Evolutionary conservation across 208 protist species (phyloP).

Genomic region (Vickermania ingenoplastis): DNA sequence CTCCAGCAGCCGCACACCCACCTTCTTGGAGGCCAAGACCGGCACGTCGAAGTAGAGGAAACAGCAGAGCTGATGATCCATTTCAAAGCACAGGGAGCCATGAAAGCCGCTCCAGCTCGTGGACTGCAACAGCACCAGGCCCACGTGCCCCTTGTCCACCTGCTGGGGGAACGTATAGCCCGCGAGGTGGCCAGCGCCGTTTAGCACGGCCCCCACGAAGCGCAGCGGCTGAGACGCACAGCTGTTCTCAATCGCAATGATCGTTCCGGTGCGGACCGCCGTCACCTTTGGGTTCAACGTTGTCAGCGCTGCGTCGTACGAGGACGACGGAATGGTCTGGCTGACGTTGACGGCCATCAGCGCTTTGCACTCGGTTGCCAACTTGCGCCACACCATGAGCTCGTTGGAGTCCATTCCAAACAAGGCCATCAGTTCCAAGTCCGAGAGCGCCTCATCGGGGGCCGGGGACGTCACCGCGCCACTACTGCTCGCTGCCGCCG

Average conservation of each 20-base stretch:
- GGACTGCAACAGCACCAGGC: conserved; percentile 44
- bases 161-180: conserved; percentile 42
- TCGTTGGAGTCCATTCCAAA: conserved; percentile 31
- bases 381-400: conserved; percentile 40
- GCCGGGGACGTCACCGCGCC: not conserved
- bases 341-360: conserved; percentile 38
- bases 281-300: conserved; percentile 33
- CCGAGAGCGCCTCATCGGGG: not conserved
- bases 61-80: conserved; percentile 36
- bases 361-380: conserved; percentile 40
- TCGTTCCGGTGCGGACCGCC: conserved; percentile 24
- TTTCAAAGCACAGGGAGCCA: conserved; percentile 53
- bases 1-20: conserved; percentile 58
- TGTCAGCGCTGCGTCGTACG: conserved; percentile 35
- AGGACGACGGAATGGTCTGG: conserved; percentile 34
- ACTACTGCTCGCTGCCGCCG: not conserved
- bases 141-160: conserved; percentile 34
- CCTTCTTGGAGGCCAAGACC: conserved; percentile 41
- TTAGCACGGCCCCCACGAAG: conserved; percentile 33
- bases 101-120: conserved; percentile 55
- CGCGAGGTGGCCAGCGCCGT: conserved; percentile 27
- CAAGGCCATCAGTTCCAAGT: conserved; percentile 5
- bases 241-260: conserved; percentile 46
- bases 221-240: conserved; percentile 26
- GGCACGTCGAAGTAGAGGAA: conserved; percentile 67